Conservation (phyloP, 2,329 filamentous ascomycete species). For the Eurotiales sp. region DNA sequence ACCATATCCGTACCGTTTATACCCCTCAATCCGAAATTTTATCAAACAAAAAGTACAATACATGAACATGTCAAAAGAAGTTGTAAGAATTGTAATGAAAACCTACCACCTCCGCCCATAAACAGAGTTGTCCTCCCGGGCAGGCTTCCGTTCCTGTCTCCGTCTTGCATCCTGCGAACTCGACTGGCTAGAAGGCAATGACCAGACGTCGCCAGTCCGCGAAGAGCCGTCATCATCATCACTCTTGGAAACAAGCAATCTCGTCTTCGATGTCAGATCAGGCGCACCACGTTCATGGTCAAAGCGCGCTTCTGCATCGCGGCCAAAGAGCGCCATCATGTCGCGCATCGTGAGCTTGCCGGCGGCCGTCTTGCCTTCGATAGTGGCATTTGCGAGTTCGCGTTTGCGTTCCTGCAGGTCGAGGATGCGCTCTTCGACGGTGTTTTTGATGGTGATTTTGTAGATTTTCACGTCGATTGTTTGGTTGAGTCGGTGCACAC, state of each 20-base stretch:
- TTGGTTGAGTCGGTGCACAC: conserved; percentile 96
- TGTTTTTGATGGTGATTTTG: conserved; percentile 80
- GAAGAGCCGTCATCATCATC: conserved; percentile 20
- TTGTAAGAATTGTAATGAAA: neutral
- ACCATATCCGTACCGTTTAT: neutral
- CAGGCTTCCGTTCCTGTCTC: conserved; percentile 21
- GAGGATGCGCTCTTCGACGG: conserved; percentile 92
- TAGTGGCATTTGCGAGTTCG: conserved; percentile 82
- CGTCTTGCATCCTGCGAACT: conserved; percentile 16
- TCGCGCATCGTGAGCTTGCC: conserved; percentile 89
- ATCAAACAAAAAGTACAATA: neutral
- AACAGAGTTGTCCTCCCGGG: conserved; percentile 36
- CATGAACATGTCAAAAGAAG: neutral
- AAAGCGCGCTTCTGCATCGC: conserved; percentile 56
- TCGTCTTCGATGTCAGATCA: conserved; percentile 30
- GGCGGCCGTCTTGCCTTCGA: conserved; percentile 71
- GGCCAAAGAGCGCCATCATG: conserved; percentile 83
- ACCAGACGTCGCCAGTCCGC: conserved; percentile 7
- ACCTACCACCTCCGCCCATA: conserved; percentile 40
- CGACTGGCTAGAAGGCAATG: conserved; percentile 19
- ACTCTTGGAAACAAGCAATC: conserved; percentile 25
- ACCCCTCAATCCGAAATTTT: neutral
- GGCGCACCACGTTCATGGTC: conserved; percentile 37
- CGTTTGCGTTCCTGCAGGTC: conserved; percentile 92
- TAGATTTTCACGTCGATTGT: conserved; percentile 93